phyloP scores from a whole-genome alignment of 495 filamentous ascomycete species.

The Talaromyces nanjingensis region DNA sequence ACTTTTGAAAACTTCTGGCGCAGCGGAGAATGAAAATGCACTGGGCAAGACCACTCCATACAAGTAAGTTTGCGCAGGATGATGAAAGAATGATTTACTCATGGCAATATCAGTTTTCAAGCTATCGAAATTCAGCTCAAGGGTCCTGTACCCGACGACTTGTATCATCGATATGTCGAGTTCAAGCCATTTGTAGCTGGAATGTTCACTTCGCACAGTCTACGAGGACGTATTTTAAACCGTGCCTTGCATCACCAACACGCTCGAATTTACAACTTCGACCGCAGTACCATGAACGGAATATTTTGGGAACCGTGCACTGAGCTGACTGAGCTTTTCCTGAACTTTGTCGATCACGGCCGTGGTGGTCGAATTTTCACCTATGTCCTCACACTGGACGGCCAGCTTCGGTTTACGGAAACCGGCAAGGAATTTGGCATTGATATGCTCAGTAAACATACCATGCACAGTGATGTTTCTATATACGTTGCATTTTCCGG shows the following conservation, averaged over 20 bases:
- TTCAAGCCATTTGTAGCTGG: conserved; percentile 84
- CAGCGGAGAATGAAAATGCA: conserved; percentile 35
- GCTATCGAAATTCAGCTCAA: conserved; percentile 84
- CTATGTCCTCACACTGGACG: conserved; percentile 85
- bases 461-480: conserved; percentile 86
- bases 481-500: conserved; percentile 86
- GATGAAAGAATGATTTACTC: background rate
- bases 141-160: conserved; percentile 67
- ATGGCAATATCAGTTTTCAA: conserved; percentile 59
- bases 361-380: conserved; percentile 83
- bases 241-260: conserved; percentile 88
- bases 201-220: conserved; percentile 73
- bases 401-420: conserved; percentile 80
- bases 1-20: conserved; percentile 68
- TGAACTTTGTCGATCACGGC: conserved; percentile 80
- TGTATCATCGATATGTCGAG: conserved; percentile 89
- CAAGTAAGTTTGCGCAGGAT: conserved; percentile 46
- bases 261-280: conserved; percentile 78
- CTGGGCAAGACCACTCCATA: conserved; percentile 55
- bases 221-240: conserved; percentile 72
- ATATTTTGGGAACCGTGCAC: conserved; percentile 45
- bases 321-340: conserved; percentile 67
- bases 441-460: conserved; percentile 86
- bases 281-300: conserved; percentile 64
- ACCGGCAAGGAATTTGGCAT: conserved; percentile 93